These are phyloP conservation scores for Tylopilus sp. DNA, from an alignment of 1,284 basidiomycete species.

Conservation along the genomic window DNA sequence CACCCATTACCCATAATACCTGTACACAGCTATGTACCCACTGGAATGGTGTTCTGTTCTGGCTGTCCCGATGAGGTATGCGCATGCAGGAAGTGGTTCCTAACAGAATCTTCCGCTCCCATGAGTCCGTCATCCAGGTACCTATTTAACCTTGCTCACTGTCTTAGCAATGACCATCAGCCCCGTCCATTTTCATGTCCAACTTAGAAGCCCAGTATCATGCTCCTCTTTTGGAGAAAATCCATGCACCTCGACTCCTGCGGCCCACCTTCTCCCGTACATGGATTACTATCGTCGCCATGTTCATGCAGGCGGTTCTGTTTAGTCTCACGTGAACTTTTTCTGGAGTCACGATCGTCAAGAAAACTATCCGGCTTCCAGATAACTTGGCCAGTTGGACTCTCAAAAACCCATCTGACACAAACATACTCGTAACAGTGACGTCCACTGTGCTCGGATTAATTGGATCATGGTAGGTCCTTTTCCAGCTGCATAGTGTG, in stretches of 20 bases:
- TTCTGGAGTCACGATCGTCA: neutral
- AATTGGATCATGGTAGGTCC: neutral
- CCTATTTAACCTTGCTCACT: neutral
- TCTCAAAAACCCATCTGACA: neutral
- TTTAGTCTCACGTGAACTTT: neutral
- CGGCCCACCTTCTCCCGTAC: neutral
- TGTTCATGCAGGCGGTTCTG: neutral
- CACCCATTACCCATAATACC: no score
- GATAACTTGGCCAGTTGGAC: neutral
- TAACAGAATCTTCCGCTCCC: neutral
- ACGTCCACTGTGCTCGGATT: neutral
- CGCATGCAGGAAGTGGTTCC: neutral
- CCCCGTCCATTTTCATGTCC: neutral
- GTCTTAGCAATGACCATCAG: neutral
- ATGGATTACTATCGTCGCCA: neutral
- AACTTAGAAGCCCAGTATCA: neutral
- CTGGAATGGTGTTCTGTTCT: neutral
- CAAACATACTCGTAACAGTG: neutral
- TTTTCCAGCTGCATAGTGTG: neutral
- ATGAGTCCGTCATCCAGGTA: neutral
- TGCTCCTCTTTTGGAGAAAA: neutral
- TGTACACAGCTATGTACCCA: neutral
- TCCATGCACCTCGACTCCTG: neutral
- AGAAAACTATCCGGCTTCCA: neutral
- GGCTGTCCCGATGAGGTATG: neutral